These are phyloP conservation scores for Lycium barbarum DNA, from an alignment of 257 asterid genomes.

Conservation along the genomic window DNA sequence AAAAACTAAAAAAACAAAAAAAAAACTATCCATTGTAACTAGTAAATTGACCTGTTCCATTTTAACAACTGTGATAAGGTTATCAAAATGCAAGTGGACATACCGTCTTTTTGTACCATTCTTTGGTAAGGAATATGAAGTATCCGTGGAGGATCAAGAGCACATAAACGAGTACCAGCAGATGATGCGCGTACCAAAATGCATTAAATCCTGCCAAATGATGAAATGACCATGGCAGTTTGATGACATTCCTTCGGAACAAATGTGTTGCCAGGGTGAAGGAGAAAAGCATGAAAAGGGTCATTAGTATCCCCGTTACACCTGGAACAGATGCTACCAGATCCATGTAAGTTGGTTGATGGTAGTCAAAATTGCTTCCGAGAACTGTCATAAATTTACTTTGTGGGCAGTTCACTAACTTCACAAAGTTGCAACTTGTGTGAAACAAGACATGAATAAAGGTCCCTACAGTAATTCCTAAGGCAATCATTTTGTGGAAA, in stretches of 20 bases:
- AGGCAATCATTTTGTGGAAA: conserved; percentile 78
- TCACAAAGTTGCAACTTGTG: conserved; percentile 61
- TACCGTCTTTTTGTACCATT: conserved; percentile 86
- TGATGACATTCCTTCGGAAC: conserved; percentile 74
- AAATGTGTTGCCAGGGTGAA: conserved; percentile 77
- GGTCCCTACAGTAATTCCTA: conserved; percentile 56
- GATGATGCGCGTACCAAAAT: conserved; percentile 94
- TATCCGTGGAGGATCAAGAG: conserved; percentile 78
- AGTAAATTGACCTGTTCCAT: too few relatives aligned
- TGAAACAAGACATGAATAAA: conserved; percentile 57
- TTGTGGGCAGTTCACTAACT: conserved; percentile 60
- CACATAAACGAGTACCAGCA: conserved; percentile 68
- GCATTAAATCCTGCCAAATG: conserved; percentile 84
- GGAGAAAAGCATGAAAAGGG: conserved; percentile 59
- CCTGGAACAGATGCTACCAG: conserved; percentile 53
- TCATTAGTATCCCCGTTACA: conserved; percentile 66
- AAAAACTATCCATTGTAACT: too few relatives aligned
- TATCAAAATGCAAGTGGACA: conserved; percentile 20
- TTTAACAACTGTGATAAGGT: background rate
- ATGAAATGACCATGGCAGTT: conserved; percentile 62
- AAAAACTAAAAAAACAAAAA: too few relatives aligned
- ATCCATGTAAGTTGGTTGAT: conserved; percentile 65
- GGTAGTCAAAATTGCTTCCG: conserved; percentile 53
- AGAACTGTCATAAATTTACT: conserved; percentile 48
- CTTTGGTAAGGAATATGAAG: conserved; percentile 62